A percentile compares a stretch with the other conserved stretches of the same genome.
These are phyloP conservation scores for Pichia sp. DNA, from an alignment of 1,139 yeast species.

Conservation along the genomic window DNA sequence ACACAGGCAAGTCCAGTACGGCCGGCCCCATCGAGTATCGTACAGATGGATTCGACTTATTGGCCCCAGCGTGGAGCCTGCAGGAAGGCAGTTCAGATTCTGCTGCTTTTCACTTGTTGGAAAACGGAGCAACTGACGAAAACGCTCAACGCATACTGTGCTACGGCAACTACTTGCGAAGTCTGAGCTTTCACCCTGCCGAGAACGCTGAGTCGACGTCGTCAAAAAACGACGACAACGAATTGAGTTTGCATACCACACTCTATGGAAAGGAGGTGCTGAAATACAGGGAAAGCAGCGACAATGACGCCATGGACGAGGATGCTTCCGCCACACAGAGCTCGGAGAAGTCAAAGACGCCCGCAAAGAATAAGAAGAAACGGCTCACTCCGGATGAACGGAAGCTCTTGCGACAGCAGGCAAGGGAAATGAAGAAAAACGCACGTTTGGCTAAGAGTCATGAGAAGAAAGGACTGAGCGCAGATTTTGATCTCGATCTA, in stretches of 20 bases:
- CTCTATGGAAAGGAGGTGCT: constrained; percentile 10
- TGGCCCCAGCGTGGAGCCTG: constrained; percentile 7
- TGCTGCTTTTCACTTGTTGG: no score
- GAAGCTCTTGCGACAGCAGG: constrained; percentile 9
- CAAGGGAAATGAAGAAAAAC: constrained; percentile 8
- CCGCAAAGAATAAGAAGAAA: not conserved
- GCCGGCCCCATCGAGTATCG: constrained; percentile 1
- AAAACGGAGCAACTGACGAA: not conserved
- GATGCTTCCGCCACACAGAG: no score
- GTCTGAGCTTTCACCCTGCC: not conserved
- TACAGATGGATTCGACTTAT: constrained; percentile 14
- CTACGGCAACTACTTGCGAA: not conserved
- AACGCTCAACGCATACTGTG: not conserved
- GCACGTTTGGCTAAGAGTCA: constrained; percentile 4
- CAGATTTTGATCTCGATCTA: not conserved
- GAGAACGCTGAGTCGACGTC: not conserved
- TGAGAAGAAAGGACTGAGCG: not conserved
- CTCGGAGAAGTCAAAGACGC: no score
- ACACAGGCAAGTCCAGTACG: not conserved
- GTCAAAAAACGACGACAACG: constrained; percentile 9
- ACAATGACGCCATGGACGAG: no score
- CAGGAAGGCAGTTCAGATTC: no score
- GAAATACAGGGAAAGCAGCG: not conserved
- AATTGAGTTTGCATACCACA: constrained; percentile 16
- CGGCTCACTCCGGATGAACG: constrained; percentile 9